A percentile compares a stretch with the other conserved stretches of the same genome.
Evolutionary conservation across 495 filamentous ascomycete species (phyloP).

Genomic region (Pyrenula aspistea): DNA sequence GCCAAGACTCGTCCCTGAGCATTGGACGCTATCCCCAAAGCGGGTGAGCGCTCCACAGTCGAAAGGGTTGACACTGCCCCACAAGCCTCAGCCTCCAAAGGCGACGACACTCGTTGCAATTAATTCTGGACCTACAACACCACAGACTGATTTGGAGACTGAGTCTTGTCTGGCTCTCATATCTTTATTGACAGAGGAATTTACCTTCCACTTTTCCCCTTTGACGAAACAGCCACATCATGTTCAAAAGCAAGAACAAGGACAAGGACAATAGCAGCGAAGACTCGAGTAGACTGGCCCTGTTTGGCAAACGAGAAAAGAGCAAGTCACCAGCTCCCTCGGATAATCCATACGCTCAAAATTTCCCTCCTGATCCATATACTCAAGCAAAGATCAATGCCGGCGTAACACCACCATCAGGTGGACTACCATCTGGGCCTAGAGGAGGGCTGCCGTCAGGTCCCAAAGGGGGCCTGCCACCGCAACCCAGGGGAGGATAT

Average conservation of each 20-base stretch:
- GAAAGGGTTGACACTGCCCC: neutral
- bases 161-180: too few relatives aligned
- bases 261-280: slow-evolving; percentile 47
- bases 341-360: slow-evolving; percentile 61
- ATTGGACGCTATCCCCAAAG: neutral
- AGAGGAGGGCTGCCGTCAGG: slow-evolving; percentile 18
- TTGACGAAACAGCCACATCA: too few relatives aligned
- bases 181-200: too few relatives aligned
- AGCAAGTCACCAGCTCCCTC: slow-evolving; percentile 42
- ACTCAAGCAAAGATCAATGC: slow-evolving; percentile 43
- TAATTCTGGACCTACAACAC: neutral
- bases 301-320: slow-evolving; percentile 49
- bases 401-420: slow-evolving; percentile 24
- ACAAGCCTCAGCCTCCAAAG: neutral
- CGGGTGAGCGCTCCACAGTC: neutral
- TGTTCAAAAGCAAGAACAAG: slow-evolving; percentile 31
- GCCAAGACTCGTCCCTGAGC: neutral
- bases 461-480: slow-evolving; percentile 23
- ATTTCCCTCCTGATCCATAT: slow-evolving; percentile 47
- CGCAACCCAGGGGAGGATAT: too few relatives aligned
- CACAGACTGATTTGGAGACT: too few relatives aligned
- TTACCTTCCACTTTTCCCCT: too few relatives aligned
- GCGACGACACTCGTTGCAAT: neutral
- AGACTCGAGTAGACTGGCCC: slow-evolving; percentile 42
- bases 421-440: slow-evolving; percentile 17